Conservation (phyloP, 371 early-diverging fungal genomes). For the Apophysomyces trapeziformis region DNA sequence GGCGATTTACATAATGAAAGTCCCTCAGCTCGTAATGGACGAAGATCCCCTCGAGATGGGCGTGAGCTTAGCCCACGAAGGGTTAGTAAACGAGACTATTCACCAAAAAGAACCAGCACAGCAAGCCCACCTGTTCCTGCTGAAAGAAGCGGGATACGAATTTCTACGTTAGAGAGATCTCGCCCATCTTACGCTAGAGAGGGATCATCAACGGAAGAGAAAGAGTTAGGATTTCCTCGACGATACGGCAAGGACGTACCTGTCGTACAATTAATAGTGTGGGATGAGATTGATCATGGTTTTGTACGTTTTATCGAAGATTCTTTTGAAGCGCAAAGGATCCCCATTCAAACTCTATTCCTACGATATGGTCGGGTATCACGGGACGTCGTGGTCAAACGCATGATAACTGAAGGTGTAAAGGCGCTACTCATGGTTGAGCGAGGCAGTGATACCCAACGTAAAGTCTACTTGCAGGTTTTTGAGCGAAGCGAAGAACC, state of each 20-base stretch:
- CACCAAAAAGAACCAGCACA: no score
- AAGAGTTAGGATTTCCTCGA: neutral
- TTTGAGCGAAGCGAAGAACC: slow-evolving; percentile 27
- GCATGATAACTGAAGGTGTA: slow-evolving; percentile 59
- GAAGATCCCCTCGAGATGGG: neutral
- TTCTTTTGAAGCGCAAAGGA: slow-evolving; percentile 17
- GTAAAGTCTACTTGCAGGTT: slow-evolving; percentile 40
- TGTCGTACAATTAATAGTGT: slow-evolving; percentile 24
- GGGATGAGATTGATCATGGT: slow-evolving; percentile 17
- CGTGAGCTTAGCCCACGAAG: slow-evolving; percentile 2
- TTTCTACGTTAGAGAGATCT: neutral
- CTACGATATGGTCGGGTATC: slow-evolving; percentile 19
- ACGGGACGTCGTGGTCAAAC: slow-evolving; percentile 24
- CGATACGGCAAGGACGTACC: slow-evolving; percentile 20
- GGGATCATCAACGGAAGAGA: neutral
- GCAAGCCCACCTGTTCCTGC: neutral
- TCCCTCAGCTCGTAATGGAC: neutral
- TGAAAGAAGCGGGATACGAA: neutral
- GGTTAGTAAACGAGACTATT: neutral
- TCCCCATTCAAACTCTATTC: slow-evolving; percentile 18
- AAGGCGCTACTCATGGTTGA: slow-evolving; percentile 57
- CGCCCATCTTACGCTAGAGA: neutral
- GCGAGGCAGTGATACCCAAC: slow-evolving; percentile 33
- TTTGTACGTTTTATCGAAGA: slow-evolving; percentile 24
- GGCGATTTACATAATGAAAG: neutral